phyloP scores from a whole-genome alignment of 1,139 yeast species.

The Petasospora fabianii region DNA sequence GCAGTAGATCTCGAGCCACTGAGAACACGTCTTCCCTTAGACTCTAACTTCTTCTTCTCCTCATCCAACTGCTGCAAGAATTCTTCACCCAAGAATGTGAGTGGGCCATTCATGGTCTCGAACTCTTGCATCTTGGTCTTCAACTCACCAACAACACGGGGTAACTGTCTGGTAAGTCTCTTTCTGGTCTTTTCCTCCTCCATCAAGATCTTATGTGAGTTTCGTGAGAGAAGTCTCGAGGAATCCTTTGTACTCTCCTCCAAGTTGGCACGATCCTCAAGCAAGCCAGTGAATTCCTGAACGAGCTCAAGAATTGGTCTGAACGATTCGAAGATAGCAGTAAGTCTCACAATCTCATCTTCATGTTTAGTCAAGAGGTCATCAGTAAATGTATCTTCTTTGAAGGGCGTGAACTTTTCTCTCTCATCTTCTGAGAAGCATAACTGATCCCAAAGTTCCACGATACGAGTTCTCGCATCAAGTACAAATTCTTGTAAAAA shows the following conservation, averaged over 20 bases:
- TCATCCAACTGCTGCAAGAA: slow-evolving; percentile 43
- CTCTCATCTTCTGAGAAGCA: slow-evolving; percentile 51
- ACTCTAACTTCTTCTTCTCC: slow-evolving; percentile 19
- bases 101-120: slow-evolving; percentile 37
- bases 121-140: slow-evolving; percentile 45
- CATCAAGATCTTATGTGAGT: slow-evolving; percentile 73
- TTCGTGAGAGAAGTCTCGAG: slow-evolving; percentile 68
- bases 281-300: slow-evolving; percentile 50
- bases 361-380: slow-evolving; percentile 58
- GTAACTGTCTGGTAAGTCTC: slow-evolving; percentile 61
- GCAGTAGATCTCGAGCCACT: slow-evolving; percentile 17
- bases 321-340: slow-evolving; percentile 47
- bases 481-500: slow-evolving; percentile 65
- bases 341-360: slow-evolving; percentile 49
- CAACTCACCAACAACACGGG: slow-evolving; percentile 54
- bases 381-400: slow-evolving; percentile 41
- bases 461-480: slow-evolving; percentile 57
- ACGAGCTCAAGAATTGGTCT: slow-evolving; percentile 54
- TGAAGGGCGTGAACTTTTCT: slow-evolving; percentile 33
- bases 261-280: slow-evolving; percentile 59
- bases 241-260: slow-evolving; percentile 76
- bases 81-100: slow-evolving; percentile 41
- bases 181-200: slow-evolving; percentile 79
- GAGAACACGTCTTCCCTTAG: slow-evolving; percentile 21
- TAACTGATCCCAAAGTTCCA: slow-evolving; percentile 57